These are phyloP conservation scores for Paraphoma chrysanthemicola DNA, from an alignment of 2,329 filamentous ascomycete species.

Conservation along the genomic window DNA sequence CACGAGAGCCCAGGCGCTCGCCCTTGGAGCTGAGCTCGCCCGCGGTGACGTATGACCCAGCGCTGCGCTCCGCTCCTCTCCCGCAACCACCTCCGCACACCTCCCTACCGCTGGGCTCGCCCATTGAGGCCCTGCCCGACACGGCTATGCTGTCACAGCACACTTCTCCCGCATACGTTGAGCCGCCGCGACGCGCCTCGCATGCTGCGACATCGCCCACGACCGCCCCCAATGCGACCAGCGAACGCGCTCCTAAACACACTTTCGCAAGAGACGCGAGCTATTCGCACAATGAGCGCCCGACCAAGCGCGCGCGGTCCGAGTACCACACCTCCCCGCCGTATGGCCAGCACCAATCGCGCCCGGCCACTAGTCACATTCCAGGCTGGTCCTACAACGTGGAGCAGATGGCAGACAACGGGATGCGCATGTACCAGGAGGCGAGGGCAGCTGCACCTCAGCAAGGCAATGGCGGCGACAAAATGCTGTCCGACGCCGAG, in stretches of 20 bases:
- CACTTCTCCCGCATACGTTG: slow-evolving; percentile 41
- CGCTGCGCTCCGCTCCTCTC: slow-evolving; percentile 30
- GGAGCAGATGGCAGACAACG: slow-evolving; percentile 47
- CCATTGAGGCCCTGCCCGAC: slow-evolving; percentile 55
- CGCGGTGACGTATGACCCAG: slow-evolving; percentile 18
- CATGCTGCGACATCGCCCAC: slow-evolving; percentile 29
- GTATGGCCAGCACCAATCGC: slow-evolving; percentile 43
- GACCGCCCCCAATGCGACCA: slow-evolving; percentile 21
- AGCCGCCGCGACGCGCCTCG: slow-evolving; percentile 28
- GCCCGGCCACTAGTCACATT: slow-evolving; percentile 58
- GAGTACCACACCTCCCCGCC: slow-evolving; percentile 59
- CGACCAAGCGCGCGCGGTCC: slow-evolving; percentile 67
- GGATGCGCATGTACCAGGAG: slow-evolving; percentile 40
- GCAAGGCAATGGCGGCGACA: slow-evolving; percentile 38
- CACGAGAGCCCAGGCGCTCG: slow-evolving; percentile 11
- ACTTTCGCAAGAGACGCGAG: slow-evolving; percentile 15
- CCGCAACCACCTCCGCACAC: slow-evolving; percentile 24
- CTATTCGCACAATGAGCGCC: slow-evolving; percentile 52
- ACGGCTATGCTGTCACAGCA: slow-evolving; percentile 47
- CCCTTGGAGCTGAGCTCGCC: slow-evolving; percentile 16
- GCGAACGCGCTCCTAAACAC: slow-evolving; percentile 33
- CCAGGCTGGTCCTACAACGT: slow-evolving; percentile 43
- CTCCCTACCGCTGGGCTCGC: slow-evolving; percentile 38
- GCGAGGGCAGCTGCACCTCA: slow-evolving; percentile 8
- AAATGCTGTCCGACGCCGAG: slow-evolving; percentile 53